A percentile compares a stretch with the other conserved stretches of the same genome.
phyloP scores from a whole-genome alignment of 352 stramenopile genomes.

The Phytopythium montanum region DNA sequence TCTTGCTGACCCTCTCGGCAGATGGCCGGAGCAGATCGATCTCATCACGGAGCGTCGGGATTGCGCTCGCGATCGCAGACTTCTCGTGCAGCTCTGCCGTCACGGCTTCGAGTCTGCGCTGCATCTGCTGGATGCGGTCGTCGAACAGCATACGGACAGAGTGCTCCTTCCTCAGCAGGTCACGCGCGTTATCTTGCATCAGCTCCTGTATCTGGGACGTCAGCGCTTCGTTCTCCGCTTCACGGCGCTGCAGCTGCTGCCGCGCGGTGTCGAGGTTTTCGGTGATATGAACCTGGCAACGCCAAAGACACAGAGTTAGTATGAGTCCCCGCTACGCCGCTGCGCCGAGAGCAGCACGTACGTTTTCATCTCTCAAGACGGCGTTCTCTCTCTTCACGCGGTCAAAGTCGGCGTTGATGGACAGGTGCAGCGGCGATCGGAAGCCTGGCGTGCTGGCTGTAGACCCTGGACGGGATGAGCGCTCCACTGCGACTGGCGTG shows the following conservation, averaged over 20 bases:
- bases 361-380: slow-evolving; percentile 62
- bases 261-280: slow-evolving; percentile 22
- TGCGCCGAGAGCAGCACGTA: slow-evolving; percentile 14
- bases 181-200: slow-evolving; percentile 37
- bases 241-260: slow-evolving; percentile 16
- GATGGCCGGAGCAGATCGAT: slow-evolving; percentile 60
- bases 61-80: slow-evolving; percentile 26
- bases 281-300: slow-evolving; percentile 32
- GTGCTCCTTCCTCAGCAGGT: slow-evolving; percentile 57
- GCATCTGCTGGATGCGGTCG: slow-evolving; percentile 42
- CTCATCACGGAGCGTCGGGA: slow-evolving; percentile 48
- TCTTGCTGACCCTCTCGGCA: slow-evolving; percentile 41
- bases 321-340: neutral
- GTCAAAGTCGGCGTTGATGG: slow-evolving; percentile 46
- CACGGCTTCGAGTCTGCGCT: slow-evolving; percentile 33
- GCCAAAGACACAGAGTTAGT: neutral
- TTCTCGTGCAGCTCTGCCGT: slow-evolving; percentile 33
- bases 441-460: neutral
- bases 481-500: neutral
- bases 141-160: slow-evolving; percentile 44
- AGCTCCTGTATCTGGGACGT: slow-evolving; percentile 30
- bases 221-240: slow-evolving; percentile 28
- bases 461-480: neutral
- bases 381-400: slow-evolving; percentile 42
- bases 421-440: slow-evolving; percentile 36